Conservation (phyloP, 306 rosid genomes). For the Prunus campanulata region DNA sequence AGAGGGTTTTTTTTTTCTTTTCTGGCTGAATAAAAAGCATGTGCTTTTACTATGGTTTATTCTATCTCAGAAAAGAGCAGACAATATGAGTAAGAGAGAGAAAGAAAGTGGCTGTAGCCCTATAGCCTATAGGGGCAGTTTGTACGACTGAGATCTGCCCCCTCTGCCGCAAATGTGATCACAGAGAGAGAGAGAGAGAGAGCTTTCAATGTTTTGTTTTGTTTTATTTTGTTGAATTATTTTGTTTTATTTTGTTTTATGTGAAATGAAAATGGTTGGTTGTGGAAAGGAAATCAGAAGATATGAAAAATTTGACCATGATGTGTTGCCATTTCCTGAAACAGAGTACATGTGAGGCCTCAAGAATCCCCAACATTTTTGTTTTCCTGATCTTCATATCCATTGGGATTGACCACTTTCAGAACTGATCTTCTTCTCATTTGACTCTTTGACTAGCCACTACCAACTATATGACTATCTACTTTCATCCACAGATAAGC, state of each 20-base stretch:
- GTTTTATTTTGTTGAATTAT: not conserved
- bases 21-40: too few species aligned
- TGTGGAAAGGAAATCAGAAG: not conserved
- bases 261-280: not conserved
- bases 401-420: constrained; percentile 5
- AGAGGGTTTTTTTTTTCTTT: too few species aligned
- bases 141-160: not conserved
- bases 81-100: not conserved
- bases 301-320: constrained; percentile 3
- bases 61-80: not conserved
- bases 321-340: not conserved
- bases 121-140: not conserved
- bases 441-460: not conserved
- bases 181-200: not conserved
- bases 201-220: not conserved
- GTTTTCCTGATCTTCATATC: not conserved
- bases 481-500: not conserved
- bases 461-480: not conserved
- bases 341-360: not conserved
- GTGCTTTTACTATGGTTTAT: not conserved
- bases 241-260: not conserved
- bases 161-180: not conserved
- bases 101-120: not conserved
- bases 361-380: not conserved
- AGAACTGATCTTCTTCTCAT: not conserved